Percentiles rank a stretch among this genome's conserved stretches.
Conservation (phyloP, 352 stramenopile genomes). For the Phytophthora pluvialis region DNA sequence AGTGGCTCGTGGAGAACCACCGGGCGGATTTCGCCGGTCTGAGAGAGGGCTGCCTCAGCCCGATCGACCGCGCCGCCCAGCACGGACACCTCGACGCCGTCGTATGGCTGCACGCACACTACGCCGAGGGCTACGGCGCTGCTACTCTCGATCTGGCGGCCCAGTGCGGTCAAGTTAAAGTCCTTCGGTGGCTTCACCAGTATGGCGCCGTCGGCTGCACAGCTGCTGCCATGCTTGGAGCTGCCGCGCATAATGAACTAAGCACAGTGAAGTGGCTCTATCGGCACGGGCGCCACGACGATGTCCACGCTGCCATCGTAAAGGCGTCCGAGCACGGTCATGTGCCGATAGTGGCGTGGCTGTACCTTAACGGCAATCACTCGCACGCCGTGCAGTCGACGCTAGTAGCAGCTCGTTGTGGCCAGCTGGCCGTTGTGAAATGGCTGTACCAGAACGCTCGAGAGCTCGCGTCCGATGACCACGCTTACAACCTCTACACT, state of each 20-base stretch:
- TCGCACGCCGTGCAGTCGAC: conserved; percentile 14
- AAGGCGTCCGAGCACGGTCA: conserved; percentile 15
- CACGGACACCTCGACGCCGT: conserved; percentile 16
- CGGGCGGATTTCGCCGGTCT: too few relatives aligned
- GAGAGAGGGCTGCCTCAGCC: too few relatives aligned
- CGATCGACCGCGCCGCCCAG: too few relatives aligned
- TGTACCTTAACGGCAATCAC: conserved; percentile 7
- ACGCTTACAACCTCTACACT: conserved; percentile 1
- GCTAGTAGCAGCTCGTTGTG: conserved; percentile 14
- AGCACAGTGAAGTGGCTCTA: conserved; percentile 11
- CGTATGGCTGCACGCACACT: conserved; percentile 13
- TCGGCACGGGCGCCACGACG: background rate
- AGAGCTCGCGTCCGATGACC: conserved; percentile 4
- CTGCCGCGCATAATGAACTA: conserved; percentile 16
- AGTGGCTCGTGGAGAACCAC: too few relatives aligned
- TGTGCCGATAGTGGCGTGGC: conserved; percentile 11
- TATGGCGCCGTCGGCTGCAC: background rate
- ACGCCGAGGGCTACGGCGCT: conserved; percentile 9
- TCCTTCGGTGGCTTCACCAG: conserved; percentile 16
- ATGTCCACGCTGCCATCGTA: conserved; percentile 10
- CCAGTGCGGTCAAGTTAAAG: conserved; percentile 16
- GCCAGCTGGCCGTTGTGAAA: conserved; percentile 12
- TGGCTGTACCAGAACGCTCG: conserved; percentile 15
- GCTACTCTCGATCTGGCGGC: conserved; percentile 8
- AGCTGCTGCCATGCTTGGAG: conserved; percentile 8